Base-by-base conservation (phyloP, 1,139 yeast genomes). In the Geotrichum restrictum region DNA sequence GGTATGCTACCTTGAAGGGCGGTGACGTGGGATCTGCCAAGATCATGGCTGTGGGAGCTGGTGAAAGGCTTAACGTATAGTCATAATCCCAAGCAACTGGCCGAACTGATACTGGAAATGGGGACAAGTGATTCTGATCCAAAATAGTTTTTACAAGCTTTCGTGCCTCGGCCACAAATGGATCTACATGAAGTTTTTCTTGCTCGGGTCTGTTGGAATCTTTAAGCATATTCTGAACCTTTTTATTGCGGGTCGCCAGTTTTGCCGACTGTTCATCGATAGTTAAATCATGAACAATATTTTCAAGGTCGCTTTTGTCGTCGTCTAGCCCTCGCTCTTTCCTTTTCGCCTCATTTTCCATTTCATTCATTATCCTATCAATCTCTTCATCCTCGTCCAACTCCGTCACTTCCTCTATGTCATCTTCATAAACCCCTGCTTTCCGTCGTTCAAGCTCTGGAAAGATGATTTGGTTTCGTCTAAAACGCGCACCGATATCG, bases 91-190 rank as follows among this genome's bases (percentile, higher is more conserved):
- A 80, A 37, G 80, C 72, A 1, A 88, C 74, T 0, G 94, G 85
- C 56, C 88, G 78, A 31, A 80, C 71, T 39, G 75, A 70, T 29
- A 74, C 69, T 3, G 81, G 73, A 64, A 89, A 88, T 16, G 98
- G 98, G 44, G 94, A 85, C 49, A 93, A 67, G 63, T 82, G 85
- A 0, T 95, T 95, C 68, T 93, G 98, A 64, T 88, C 96, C 11
- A 93, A 69, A 1, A 93, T 58, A 0, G 96, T 88, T 60, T 86
- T 84, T 19, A 85, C 88, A 6, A 88, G 69, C 61, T 82, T 85
- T 57, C 95, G 75, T 0, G 95, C 84, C 66, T 86, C 93, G 31
- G 74, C 74, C 6, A 81, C 69, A 49, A 77, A 79, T 6, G 67
- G 64, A 10, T 64, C 57, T 6, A 62, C 54, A 38, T 58, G 59